Evolutionary conservation across 805 yeast species (phyloP), one percentile per base, ranked within the genome.

Genomic region (Candida coleopterorum): DNA sequence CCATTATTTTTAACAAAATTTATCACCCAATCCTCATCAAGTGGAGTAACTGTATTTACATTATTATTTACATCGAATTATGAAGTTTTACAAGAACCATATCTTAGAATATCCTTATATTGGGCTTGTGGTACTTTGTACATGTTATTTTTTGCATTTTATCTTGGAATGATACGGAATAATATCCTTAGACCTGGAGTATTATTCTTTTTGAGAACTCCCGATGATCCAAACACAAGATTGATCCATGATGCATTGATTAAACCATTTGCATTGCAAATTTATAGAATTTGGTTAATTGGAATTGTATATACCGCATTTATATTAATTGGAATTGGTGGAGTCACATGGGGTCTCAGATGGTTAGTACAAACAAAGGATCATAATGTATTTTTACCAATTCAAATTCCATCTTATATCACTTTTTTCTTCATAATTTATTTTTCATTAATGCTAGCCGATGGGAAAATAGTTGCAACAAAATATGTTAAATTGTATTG

Each of bases 181-280:
- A 61, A 67, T 41, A 78, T 87, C 26, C 70, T 90, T 40, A 74
- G 99, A 38, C 81, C 84, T 0, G 99, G 98, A 9, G 96, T 86
- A 7, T 66, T 93, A 32, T 93, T 79, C 56, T 93, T 93, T 62
- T 84, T 93, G 42, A 74, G 96, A 48, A 87, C 95, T 16, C 96
- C 96, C 4, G 96, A 88, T 48, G 97, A 93, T 54, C 96, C 95
- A 26, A 83, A 85, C 48, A 80, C 87, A 31, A 77, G 90, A 46
- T 74, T 93, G 9, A 72, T 90, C 28, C 90, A 87, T 46, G 96
- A 89, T 53, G 93, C 95, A 1, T 59, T 93, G 36, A 81, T 84
- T 40, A 78, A 84, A 46, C 85, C 96, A 1, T 72, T 90, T 49
- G 44, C 59, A 7, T 63, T 81, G 31, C 97, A 93, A 54, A 43